Base-by-base conservation (phyloP, 805 yeast genomes). In the Nakazawaea populi region DNA sequence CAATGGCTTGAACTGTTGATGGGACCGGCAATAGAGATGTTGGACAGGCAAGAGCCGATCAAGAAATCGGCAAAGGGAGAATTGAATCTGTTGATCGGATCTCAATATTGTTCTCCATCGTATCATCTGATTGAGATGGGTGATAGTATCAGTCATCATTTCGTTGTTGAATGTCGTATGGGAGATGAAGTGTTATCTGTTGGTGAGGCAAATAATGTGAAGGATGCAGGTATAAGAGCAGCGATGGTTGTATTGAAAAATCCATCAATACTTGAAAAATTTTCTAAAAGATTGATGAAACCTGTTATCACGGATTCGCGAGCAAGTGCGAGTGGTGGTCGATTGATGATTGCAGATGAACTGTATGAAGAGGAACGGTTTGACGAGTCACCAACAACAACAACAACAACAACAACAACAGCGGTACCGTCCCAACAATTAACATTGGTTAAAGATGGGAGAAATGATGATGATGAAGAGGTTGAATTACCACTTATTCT, bases 181-280 rank as follows among this genome's bases (percentile, higher is more conserved):
- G 43, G 46, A 42, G 44, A 37, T 11, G 42, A 49, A 37, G 52
- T 44, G 5, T 4, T 49, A 11, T 49, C 48, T 10, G 42, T 31
- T 24, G 52, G 52, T 14, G 27, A 38, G 11, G 52, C 34, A 1
- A 35, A 40, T 12, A 49, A 28, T 39, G 11, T 38, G 27, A 49
- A 38, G 28, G 52, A 44, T 45, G 48, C 52, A 6, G 47, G 42
- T 12, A 31, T 49, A 6, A 39, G 52, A 10, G 48, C 52, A 10
- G 52, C 52, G 5, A 49, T 49, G 52, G 44, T 11, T 37, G 52
- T 43, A 1, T 30, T 40, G 31, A 40, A 28, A 4, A 40, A 40
- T n/a, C 43, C 43, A 10, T 18, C 14, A 18, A 4, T 40, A 11
- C 14, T 40, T 12, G 32, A 7, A 4, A 24, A 28, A 14, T 40